Base-by-base conservation (phyloP, 352 stramenopile genomes). In the Pythium periplocum region DNA sequence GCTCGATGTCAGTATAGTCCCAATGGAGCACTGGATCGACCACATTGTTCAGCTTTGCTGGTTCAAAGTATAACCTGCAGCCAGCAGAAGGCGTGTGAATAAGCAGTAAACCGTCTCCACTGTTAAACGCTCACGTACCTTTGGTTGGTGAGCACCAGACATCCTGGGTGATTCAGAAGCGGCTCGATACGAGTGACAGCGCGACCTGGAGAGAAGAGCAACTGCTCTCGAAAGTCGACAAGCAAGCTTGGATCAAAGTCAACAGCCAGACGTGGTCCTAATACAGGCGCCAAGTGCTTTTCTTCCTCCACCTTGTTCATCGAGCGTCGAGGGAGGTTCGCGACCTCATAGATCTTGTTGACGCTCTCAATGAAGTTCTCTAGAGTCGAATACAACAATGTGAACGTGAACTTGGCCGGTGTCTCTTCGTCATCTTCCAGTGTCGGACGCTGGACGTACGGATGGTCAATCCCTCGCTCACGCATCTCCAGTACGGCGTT, bases 31-130 rank as follows among this genome's bases (percentile, higher is more conserved):
- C 83, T 2, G 87, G 70, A 48, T 97, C 87, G 3, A 83, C 75
- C 17, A 96, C 79, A 48, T 98, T 97, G 57, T 98, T 98, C 6
- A 98, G 59, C 47, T 88, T 66, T 10, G 88, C 83, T 5, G 91
- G 90, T 61, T 98, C 87, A 54, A 98, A 97, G 59, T 98, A 98
- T 8, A 98, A 52, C 12, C 70, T 70, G 56, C 1, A 43, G 12
- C 5, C 5, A n/a, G 36, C 7, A n/a, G 38, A 34, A 30, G 30
- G 9, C 4, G 7, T 12, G 38, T 42, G 38, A 42, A 42, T 12
- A 8, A 42, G 38, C 38, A 42, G 6, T 26, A 40, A 50, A n/a
- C 31, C 9, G 4, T 34, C 9, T 38, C 45, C 51, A 46, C 11
- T 32, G 31, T 33, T 10, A n/a, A 12, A 10, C 26, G 1, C 17